Evolutionary conservation across 1,284 basidiomycete genomes (phyloP), one percentile per base, ranked within the genome.

Genomic region (Ceratobasidium sp.): DNA sequence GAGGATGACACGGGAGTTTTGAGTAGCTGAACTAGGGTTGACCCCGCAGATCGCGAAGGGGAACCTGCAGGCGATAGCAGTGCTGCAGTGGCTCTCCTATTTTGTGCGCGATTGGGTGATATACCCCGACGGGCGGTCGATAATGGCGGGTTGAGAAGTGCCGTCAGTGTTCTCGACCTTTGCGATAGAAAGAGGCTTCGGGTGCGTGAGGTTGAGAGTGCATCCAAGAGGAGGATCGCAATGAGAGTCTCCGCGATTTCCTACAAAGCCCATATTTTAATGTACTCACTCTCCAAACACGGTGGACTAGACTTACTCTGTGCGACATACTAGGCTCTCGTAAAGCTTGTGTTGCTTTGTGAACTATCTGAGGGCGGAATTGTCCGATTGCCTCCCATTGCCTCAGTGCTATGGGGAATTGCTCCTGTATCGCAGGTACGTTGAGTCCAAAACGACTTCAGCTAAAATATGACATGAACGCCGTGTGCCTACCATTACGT

Each of bases 311-410:
- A 34, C 34, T n/a, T 31, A 57, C 67, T 38, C 35, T 40, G 25
- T 68, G 67, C 8, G 67, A 68, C 10, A 43, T 35, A n/a, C 34
- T 35, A 10, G 34, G 53, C 72, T 88, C 86, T 58, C 91, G 85
- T 12, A 95, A 80, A 15, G 87, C 89, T 29, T 91, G 77, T 0
- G 88, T 92, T 3, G 93, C 90, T 74, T 87, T 89, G 73, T 94
- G 90, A 17, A 90, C 86, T 69, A 96, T 94, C 75, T 95, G 93
- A 0, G 86, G 81, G 40, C 92, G 87, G 75, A 96, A 93, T 71
- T 91, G 92, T 0, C 88, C 85, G 13, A 96, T 85, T 0, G 85
- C 83, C 70, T 95, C 94, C 94, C 94, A 96, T 77, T 96, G 94
- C 43, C 92, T 88, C 74, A 93, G 89, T 4, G 93, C 85, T 2